Conservation (phyloP, 768 basidiomycete genomes). For the Leccinum aurantiacum region DNA sequence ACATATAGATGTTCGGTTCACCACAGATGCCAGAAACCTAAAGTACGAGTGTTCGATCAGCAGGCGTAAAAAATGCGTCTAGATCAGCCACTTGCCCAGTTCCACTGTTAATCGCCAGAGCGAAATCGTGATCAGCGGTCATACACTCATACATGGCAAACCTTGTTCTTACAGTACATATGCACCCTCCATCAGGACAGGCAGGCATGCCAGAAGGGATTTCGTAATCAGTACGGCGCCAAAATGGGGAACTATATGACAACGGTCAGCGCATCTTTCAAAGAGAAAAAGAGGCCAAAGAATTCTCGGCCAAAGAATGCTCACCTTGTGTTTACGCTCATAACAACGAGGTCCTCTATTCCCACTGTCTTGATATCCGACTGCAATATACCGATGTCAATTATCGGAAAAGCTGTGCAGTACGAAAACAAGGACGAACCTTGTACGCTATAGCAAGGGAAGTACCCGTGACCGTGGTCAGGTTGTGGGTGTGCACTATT, state of each 20-base stretch:
- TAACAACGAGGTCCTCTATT: background rate
- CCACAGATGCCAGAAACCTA: conserved; percentile 14
- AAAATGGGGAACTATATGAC: conserved; percentile 13
- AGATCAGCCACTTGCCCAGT: conserved; percentile 10
- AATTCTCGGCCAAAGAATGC: conserved; percentile 1
- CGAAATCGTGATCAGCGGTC: background rate
- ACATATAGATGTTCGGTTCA: conserved; percentile 7
- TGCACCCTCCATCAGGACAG: conserved; percentile 7
- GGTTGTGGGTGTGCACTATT: conserved; percentile 18
- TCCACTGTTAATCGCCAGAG: background rate
- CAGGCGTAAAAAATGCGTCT: too few species aligned
- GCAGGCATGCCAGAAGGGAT: conserved; percentile 8
- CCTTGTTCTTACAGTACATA: conserved; percentile 2
- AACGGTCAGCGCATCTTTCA: background rate
- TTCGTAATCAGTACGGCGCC: background rate
- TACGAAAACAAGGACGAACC: conserved; percentile 6
- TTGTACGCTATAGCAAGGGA: conserved; percentile 12
- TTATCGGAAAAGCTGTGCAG: background rate
- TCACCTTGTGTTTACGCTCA: conserved; percentile 1
- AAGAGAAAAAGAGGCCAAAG: background rate
- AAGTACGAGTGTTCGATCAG: background rate
- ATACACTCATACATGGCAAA: background rate
- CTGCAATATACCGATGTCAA: background rate
- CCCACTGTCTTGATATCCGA: background rate
- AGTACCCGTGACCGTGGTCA: conserved; percentile 10